These are phyloP conservation scores for Anacardium occidentale DNA, from an alignment of 345 rosid genomes.

Conservation along the genomic window DNA sequence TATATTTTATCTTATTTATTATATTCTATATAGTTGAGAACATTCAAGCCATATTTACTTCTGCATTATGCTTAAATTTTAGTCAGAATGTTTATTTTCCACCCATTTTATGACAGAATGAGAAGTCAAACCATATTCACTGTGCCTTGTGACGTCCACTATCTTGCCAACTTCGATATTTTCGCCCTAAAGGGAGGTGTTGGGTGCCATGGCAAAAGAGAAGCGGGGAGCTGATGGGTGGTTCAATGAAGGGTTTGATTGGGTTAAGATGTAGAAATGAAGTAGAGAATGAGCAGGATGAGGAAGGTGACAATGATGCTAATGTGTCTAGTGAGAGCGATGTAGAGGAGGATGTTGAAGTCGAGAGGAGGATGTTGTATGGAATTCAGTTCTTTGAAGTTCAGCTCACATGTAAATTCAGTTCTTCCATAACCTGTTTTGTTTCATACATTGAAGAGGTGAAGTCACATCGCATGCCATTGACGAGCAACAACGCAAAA, in stretches of 20 bases:
- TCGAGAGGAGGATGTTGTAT: no score
- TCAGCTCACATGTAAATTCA: background rate
- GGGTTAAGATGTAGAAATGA: slow-evolving; percentile 74
- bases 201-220: slow-evolving; percentile 94
- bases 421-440: background rate
- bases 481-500: slow-evolving; percentile 55
- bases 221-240: slow-evolving; percentile 99
- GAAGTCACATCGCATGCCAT: slow-evolving; percentile 56
- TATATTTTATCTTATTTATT: background rate
- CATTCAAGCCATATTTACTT: background rate
- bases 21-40: background rate
- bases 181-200: slow-evolving; percentile 77
- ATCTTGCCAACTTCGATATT: slow-evolving; percentile 81
- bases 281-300: slow-evolving; percentile 59
- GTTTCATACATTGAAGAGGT: slow-evolving; percentile 40
- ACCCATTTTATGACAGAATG: slow-evolving; percentile 32
- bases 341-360: slow-evolving; percentile 96
- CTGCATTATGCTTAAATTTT: slow-evolving; percentile 25
- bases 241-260: slow-evolving; percentile 95
- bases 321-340: slow-evolving; percentile 91
- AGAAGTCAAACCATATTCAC: no score
- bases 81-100: no score
- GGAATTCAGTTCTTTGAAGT: background rate
- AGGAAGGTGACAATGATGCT: slow-evolving; percentile 87
- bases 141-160: slow-evolving; percentile 85